Conservation (phyloP, 2,329 filamentous ascomycete genomes). For the Exophiala sp. region DNA sequence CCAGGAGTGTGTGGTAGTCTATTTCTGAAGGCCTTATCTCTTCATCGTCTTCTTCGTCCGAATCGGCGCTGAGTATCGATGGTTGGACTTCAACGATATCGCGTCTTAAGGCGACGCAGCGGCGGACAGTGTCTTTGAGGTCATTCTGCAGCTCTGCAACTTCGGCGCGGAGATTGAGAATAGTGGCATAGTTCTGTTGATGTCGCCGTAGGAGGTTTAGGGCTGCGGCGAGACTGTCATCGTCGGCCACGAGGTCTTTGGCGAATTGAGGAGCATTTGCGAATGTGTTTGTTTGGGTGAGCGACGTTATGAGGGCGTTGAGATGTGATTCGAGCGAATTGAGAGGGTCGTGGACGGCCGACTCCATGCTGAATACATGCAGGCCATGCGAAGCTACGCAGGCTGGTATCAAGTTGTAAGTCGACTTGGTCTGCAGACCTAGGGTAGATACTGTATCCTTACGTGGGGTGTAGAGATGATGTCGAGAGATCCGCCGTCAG, state of each 20-base stretch:
- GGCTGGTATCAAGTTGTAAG: too few relatives aligned
- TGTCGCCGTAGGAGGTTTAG: conserved; percentile 42
- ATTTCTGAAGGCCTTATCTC: conserved; percentile 32
- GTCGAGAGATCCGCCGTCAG: too few relatives aligned
- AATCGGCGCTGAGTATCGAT: conserved; percentile 25
- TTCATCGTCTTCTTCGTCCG: conserved; percentile 29
- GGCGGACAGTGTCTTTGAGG: conserved; percentile 41
- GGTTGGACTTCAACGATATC: conserved; percentile 38
- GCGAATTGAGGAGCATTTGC: conserved; percentile 41
- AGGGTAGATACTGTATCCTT: too few relatives aligned
- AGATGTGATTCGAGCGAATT: conserved; percentile 42
- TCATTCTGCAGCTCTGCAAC: conserved; percentile 39
- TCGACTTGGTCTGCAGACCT: too few relatives aligned
- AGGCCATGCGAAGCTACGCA: not conserved
- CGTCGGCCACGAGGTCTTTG: conserved; percentile 39
- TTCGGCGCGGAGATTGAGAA: conserved; percentile 40
- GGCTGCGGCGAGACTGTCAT: conserved; percentile 40
- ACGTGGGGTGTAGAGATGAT: too few relatives aligned
- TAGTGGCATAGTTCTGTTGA: conserved; percentile 43
- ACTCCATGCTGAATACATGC: conserved; percentile 36
- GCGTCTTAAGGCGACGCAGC: conserved; percentile 39
- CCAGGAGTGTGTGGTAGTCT: conserved; percentile 42
- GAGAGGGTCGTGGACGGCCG: conserved; percentile 38
- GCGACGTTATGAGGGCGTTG: conserved; percentile 39
- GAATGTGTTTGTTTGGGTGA: conserved; percentile 44